Base-by-base conservation (phyloP, 192 early-diverging fungal species). In the Geosiphon pyriformis region DNA sequence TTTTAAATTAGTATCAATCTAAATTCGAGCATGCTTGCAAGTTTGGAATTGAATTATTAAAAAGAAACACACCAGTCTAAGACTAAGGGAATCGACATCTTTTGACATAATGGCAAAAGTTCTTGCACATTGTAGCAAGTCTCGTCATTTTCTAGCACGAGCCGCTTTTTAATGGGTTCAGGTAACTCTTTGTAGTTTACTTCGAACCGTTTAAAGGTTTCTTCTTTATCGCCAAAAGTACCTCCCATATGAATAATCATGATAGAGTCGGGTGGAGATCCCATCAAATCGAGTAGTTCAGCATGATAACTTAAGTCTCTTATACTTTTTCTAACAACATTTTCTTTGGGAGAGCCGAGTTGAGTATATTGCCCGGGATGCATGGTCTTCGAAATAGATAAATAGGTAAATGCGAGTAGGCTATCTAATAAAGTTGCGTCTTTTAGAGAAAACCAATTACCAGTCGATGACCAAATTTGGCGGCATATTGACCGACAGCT, bases 141-240 rank as follows among this genome's bases (percentile, higher is more conserved):
- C 58, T 82, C 80, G 61, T 82, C 80, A 52, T 82, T 82, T 37
- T 82, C 80, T 27, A 82, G 69, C 4, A 80, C 78, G 18, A 82
- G 53, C 22, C 80, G 71, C 15, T 64, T n/a, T 57, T 71, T 76
- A 46, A 77, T 75, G 12, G 65, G 51, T n/a, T 57, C 22, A 1
- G 75, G 68, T 32, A 82, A 34, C 15, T 29, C 47, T 2, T 29
- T 35, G 47, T 77, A 80, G 26, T 65, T 79, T 33, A 71, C 69
- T 52, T 68, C 59, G 61, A 82, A 80, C 1, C 80, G 69, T 48
- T 69, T 60, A 4, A 75, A 56, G 3, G 58, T 68, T 20, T 53
- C 49, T 51, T 35, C 23, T 17, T 61, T 62, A 65, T 72, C 60
- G 2, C 51, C 65, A 42, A 51, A 72, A 30, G 69, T 63, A n/a